Percentiles rank a stretch among this genome's conserved stretches.
These are phyloP conservation scores for Trichosporon sp. DNA, from an alignment of 1,284 basidiomycete species.

Conservation along the genomic window DNA sequence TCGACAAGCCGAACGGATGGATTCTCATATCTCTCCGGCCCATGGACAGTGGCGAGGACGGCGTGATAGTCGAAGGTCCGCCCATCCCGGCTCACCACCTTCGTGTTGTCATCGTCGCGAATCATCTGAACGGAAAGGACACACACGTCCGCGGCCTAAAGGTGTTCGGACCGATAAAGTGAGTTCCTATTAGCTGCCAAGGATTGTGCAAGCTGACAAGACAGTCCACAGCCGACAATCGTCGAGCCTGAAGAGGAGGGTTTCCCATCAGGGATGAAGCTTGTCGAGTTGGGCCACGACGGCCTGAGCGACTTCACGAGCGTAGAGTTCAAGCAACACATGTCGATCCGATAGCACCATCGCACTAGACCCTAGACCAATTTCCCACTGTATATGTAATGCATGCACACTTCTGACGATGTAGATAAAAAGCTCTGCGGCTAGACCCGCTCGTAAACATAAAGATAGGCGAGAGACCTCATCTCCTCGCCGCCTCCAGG, in stretches of 20 bases:
- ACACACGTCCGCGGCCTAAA: slow-evolving; percentile 89
- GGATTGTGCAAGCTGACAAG: slow-evolving; percentile 38
- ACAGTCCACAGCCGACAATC: slow-evolving; percentile 57
- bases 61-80: slow-evolving; percentile 59
- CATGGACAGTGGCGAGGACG: slow-evolving; percentile 63
- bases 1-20: slow-evolving; percentile 93
- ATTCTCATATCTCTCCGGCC: slow-evolving; percentile 79
- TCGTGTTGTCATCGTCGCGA: slow-evolving; percentile 83
- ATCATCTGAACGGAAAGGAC: slow-evolving; percentile 98
- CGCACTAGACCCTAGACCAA: too few relatives aligned
- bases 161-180: slow-evolving; percentile 79
- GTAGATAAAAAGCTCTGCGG: not conserved
- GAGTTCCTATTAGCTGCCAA: slow-evolving; percentile 28
- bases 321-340: slow-evolving; percentile 65
- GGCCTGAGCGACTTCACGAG: slow-evolving; percentile 53
- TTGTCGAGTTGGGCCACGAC: slow-evolving; percentile 44
- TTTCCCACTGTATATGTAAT: slow-evolving; percentile 1
- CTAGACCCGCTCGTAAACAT: slow-evolving; percentile 65
- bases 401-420: slow-evolving; percentile 7
- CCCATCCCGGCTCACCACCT: slow-evolving; percentile 83
- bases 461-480: slow-evolving; percentile 79
- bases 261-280: slow-evolving; percentile 14
- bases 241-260: slow-evolving; percentile 5
- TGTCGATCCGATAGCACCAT: slow-evolving; percentile 61
- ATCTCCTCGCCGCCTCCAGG: slow-evolving; percentile 55